Conservation (phyloP, 2,329 filamentous ascomycete genomes). For the Epichloe brachyelytri region DNA sequence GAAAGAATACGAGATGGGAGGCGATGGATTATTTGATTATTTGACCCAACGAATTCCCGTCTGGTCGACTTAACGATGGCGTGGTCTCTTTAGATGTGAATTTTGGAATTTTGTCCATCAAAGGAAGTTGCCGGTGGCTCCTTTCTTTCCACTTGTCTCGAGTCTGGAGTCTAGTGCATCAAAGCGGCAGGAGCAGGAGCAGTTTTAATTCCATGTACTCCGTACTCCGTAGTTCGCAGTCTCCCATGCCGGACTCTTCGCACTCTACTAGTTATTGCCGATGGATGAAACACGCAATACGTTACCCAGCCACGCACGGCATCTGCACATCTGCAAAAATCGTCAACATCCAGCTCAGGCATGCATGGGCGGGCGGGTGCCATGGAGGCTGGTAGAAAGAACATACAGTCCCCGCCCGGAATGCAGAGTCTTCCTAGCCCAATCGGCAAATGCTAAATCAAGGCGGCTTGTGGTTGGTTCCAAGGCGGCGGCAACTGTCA, state of each 20-base stretch:
- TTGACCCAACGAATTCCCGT: neutral
- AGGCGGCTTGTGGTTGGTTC: neutral
- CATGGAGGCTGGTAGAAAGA: neutral
- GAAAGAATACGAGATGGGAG: constrained; percentile 6
- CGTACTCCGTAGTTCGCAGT: neutral
- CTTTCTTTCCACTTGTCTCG: neutral
- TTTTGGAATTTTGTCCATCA: neutral
- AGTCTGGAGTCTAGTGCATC: neutral
- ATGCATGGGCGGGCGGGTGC: neutral
- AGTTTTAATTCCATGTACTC: neutral
- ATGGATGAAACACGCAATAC: neutral
- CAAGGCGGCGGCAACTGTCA: neutral
- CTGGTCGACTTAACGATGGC: neutral
- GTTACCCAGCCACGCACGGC: neutral
- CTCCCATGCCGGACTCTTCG: too few species aligned
- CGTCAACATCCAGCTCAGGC: neutral
- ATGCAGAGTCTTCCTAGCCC: neutral
- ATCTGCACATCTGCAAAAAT: neutral
- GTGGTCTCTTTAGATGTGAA: neutral
- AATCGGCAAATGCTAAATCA: neutral
- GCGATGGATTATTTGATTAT: neutral
- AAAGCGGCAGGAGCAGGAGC: neutral
- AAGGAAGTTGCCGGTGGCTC: constrained; percentile 1
- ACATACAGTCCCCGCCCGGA: neutral
- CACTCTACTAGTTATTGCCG: neutral